Percentiles rank a stretch among this genome's conserved stretches.
phyloP scores from a whole-genome alignment of 805 yeast species.

The Suhomyces emberorum region DNA sequence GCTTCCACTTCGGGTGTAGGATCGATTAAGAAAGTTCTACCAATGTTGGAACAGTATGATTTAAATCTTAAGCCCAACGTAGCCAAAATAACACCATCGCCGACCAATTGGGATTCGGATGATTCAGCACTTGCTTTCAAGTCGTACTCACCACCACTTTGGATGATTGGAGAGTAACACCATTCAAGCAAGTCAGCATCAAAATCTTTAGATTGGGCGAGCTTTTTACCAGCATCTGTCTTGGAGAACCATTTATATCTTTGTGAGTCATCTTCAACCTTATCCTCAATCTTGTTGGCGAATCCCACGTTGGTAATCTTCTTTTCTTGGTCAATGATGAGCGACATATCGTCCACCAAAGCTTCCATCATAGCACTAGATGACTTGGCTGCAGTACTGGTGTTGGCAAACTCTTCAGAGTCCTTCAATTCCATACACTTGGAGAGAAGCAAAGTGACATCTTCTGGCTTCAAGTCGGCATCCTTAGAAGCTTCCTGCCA shows the following conservation, averaged over 20 bases:
- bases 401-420: constrained; percentile 63
- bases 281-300: constrained; percentile 73
- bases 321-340: constrained; percentile 80
- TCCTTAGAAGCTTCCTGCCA: constrained; percentile 51
- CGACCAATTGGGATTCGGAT: constrained; percentile 56
- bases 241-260: constrained; percentile 61
- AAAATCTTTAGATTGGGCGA: constrained; percentile 52
- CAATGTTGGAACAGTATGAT: constrained; percentile 83
- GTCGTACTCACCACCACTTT: constrained; percentile 84
- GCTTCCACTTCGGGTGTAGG: constrained; percentile 77
- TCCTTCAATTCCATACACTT: constrained; percentile 70
- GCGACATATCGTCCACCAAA: constrained; percentile 85
- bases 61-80: constrained; percentile 85
- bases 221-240: constrained; percentile 51
- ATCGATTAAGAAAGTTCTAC: constrained; percentile 84
- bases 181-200: constrained; percentile 80
- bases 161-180: constrained; percentile 90
- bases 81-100: constrained; percentile 74
- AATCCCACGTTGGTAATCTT: constrained; percentile 70
- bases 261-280: constrained; percentile 81
- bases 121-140: constrained; percentile 81
- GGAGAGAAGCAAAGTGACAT: constrained; percentile 51
- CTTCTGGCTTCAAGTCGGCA: constrained; percentile 37
- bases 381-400: constrained; percentile 71
- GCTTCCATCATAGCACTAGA: constrained; percentile 76